Evolutionary conservation across 129 eudicot species (phyloP).

Genomic region (Apium graveolens): DNA sequence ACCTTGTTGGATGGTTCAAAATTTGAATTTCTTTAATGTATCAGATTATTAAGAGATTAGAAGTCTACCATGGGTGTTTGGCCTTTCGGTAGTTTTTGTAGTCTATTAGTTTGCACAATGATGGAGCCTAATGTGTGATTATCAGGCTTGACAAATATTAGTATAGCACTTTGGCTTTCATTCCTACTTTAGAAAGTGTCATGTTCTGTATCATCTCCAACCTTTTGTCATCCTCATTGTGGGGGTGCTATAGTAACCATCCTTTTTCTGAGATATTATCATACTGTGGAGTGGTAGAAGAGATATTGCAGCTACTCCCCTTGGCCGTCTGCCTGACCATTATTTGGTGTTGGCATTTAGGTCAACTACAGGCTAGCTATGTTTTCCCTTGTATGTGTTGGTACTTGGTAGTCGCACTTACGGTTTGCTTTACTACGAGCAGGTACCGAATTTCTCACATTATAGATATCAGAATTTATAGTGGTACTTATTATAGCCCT

Average conservation of each 20-base stretch:
- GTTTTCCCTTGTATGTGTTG: background rate
- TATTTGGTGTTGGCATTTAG: background rate
- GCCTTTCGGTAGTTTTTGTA: background rate
- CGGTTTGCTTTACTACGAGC: background rate
- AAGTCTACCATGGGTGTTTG: background rate
- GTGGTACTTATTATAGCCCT: background rate
- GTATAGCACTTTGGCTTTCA: no score
- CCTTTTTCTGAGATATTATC: background rate
- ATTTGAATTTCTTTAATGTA: background rate
- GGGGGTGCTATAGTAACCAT: background rate
- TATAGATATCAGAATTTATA: background rate
- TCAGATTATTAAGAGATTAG: background rate
- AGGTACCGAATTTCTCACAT: no score
- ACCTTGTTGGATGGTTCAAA: background rate
- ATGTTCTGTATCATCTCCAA: no score
- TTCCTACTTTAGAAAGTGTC: no score
- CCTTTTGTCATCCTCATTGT: no score
- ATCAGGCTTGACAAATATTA: no score
- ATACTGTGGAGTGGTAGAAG: background rate
- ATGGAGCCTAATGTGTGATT: no score
- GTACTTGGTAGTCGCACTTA: background rate
- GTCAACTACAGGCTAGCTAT: background rate
- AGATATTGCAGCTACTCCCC: background rate
- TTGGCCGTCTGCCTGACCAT: background rate
- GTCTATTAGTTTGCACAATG: no score